Evolutionary conservation across 1,284 basidiomycete genomes (phyloP).

Genomic region (Bondarzewia mesenterica): DNA sequence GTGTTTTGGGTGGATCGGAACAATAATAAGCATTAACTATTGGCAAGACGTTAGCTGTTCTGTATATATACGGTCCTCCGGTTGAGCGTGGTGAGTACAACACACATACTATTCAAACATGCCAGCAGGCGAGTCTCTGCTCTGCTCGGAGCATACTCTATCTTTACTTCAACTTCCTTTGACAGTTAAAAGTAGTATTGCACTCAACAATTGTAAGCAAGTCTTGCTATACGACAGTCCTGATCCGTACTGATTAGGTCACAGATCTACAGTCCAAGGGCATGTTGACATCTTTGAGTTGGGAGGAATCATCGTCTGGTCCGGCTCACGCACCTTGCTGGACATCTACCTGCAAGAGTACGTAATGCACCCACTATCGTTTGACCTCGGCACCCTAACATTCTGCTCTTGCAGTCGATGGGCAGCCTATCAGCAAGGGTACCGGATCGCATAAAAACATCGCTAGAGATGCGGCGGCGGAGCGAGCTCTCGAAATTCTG

Average conservation of each 20-base stretch:
- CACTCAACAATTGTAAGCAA: constrained; percentile 20
- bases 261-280: constrained; percentile 45
- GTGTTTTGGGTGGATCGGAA: neutral
- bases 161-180: neutral
- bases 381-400: constrained; percentile 1
- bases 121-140: too few relatives aligned
- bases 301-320: constrained; percentile 41
- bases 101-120: too few relatives aligned
- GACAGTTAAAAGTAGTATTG: neutral
- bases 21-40: too few relatives aligned
- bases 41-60: too few relatives aligned
- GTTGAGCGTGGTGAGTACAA: too few relatives aligned
- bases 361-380: constrained; percentile 12
- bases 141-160: too few relatives aligned
- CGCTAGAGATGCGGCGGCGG: constrained; percentile 47
- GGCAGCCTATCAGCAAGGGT: constrained; percentile 32
- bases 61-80: too few relatives aligned
- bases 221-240: neutral
- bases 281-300: constrained; percentile 37
- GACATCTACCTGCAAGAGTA: constrained; percentile 55
- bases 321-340: constrained; percentile 42
- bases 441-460: constrained; percentile 41
- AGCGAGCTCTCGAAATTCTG: constrained; percentile 33
- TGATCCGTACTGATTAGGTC: neutral
- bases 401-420: constrained; percentile 30